phyloP scores from a whole-genome alignment of 78 protist species.

The Cavenderia fasciculata region DNA sequence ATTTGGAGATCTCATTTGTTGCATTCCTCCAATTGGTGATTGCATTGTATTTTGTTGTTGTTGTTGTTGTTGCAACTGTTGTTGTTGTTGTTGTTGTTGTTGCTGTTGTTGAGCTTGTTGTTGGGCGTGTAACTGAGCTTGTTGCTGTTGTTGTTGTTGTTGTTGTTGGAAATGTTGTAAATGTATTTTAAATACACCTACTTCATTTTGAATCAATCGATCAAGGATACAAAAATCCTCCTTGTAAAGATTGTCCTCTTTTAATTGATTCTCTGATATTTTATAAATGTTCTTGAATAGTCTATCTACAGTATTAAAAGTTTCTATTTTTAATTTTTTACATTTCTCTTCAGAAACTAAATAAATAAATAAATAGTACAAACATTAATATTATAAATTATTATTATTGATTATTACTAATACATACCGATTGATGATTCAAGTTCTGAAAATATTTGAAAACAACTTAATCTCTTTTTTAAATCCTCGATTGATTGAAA shows the following conservation, averaged over 20 bases:
- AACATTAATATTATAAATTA: too few species aligned
- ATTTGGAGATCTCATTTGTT: not conserved
- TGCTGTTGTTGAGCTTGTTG: conserved; percentile 3
- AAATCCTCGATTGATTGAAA: conserved; percentile 53
- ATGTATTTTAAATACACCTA: not conserved
- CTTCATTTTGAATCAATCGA: not conserved
- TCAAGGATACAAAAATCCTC: not conserved
- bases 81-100: not conserved
- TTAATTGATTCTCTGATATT: not conserved
- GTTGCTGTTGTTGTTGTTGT: conserved; percentile 8
- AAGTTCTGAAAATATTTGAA: conserved; percentile 9
- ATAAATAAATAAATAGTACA: too few species aligned
- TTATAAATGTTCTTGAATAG: not conserved
- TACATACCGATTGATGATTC: not conserved
- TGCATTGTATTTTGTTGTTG: not conserved
- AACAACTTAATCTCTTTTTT: conserved; percentile 34
- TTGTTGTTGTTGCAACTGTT: not conserved
- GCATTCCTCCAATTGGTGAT: not conserved
- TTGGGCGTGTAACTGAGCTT: too few species aligned
- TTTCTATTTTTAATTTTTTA: not conserved
- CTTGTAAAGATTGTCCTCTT: not conserved
- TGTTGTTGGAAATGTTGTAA: not conserved
- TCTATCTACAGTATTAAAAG: not conserved
- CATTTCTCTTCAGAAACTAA: conserved; percentile 9
- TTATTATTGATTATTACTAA: not conserved